Percentiles rank a stretch among this genome's conserved stretches.
Evolutionary conservation across 306 rosid species (phyloP).

Genomic region (Cucurbita pepo): DNA sequence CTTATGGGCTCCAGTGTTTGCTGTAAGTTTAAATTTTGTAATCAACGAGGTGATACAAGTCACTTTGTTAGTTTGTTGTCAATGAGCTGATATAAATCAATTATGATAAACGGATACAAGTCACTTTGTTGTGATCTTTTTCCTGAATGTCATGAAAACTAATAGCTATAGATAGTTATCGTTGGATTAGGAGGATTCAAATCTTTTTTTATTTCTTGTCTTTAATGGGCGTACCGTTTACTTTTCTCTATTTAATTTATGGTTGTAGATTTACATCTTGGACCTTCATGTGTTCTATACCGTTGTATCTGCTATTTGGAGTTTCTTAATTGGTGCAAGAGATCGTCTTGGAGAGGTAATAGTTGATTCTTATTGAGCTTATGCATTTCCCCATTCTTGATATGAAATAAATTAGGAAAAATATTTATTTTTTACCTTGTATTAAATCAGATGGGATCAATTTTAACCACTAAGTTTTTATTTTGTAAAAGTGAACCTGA

Average conservation of each 20-base stretch:
- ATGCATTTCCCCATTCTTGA: too few relatives aligned
- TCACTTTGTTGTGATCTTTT: neutral
- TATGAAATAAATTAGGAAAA: neutral
- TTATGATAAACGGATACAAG: neutral
- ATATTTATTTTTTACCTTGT: neutral
- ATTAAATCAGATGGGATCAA: too few relatives aligned
- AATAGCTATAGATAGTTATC: neutral
- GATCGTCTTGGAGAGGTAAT: slow-evolving; percentile 85
- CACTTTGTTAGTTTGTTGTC: neutral
- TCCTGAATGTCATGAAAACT: neutral
- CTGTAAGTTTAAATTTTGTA: slow-evolving; percentile 33
- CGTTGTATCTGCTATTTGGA: slow-evolving; percentile 52
- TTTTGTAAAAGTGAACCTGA: neutral
- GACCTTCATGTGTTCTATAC: slow-evolving; percentile 71
- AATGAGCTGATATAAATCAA: neutral
- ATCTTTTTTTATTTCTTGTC: neutral
- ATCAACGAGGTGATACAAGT: neutral
- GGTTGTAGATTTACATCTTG: slow-evolving; percentile 57
- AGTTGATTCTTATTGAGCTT: neutral
- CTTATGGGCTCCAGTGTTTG: slow-evolving; percentile 75
- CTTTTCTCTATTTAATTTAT: neutral
- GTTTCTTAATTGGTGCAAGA: slow-evolving; percentile 88
- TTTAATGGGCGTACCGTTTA: neutral
- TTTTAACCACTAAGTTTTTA: neutral
- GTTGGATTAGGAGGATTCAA: neutral